Conservation (phyloP, 306 rosid genomes). For the Styphnolobium japonicum region DNA sequence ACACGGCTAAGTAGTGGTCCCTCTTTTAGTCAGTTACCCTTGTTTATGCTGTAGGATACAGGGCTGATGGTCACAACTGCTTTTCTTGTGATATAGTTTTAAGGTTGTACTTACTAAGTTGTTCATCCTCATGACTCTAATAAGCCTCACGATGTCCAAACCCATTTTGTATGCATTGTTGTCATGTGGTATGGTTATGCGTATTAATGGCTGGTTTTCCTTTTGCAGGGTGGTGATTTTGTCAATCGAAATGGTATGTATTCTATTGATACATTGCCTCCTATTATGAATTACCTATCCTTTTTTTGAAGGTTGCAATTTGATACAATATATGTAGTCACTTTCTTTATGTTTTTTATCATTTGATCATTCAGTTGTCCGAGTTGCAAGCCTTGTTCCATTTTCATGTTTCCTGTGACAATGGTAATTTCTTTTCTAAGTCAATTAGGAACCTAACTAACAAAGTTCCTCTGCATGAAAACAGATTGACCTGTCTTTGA, state of each 20-base stretch:
- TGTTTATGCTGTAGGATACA: constrained; percentile 83
- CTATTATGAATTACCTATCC: neutral
- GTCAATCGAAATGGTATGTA: constrained; percentile 77
- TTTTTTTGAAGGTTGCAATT: constrained; percentile 31
- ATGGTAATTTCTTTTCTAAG: constrained; percentile 47
- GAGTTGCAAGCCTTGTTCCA: constrained; percentile 45
- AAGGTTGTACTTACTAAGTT: constrained; percentile 71
- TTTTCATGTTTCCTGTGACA: constrained; percentile 39
- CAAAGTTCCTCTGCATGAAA: neutral
- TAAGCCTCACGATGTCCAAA: constrained; percentile 41
- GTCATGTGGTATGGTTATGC: neutral
- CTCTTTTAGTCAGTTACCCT: constrained; percentile 69
- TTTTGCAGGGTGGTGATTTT: constrained; percentile 88
- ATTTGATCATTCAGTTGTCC: constrained; percentile 46
- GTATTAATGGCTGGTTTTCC: constrained; percentile 31
- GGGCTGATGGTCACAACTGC: constrained; percentile 80
- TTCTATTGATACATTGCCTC: neutral
- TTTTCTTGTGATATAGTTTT: constrained; percentile 93
- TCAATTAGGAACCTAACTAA: constrained; percentile 20
- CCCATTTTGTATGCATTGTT: constrained; percentile 24
- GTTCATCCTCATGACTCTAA: constrained; percentile 43
- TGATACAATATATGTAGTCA: constrained; percentile 28
- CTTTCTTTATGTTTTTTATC: constrained; percentile 37
- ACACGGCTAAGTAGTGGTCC: constrained; percentile 64
- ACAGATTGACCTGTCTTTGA: neutral